Evolutionary conservation across 768 basidiomycete species (phyloP).

Genomic region (Guyanaporus albipodus): DNA sequence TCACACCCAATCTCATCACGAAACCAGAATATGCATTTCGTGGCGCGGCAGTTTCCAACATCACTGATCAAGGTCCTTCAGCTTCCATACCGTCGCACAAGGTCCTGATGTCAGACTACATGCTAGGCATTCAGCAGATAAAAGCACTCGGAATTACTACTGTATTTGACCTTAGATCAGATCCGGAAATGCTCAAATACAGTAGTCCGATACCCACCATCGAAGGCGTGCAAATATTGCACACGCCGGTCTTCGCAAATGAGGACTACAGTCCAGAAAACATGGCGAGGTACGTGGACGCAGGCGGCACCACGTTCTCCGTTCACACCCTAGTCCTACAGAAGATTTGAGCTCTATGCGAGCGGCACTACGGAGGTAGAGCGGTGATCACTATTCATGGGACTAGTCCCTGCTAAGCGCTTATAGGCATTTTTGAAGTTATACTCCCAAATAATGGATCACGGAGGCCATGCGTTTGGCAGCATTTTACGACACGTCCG

Average conservation of each 20-base stretch:
- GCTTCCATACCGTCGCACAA: background rate
- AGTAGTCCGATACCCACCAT: slow-evolving; percentile 60
- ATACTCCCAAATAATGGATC: slow-evolving; percentile 77
- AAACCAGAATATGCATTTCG: slow-evolving; percentile 59
- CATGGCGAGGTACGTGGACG: slow-evolving; percentile 73
- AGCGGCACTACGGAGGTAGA: slow-evolving; percentile 74
- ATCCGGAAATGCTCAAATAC: slow-evolving; percentile 76
- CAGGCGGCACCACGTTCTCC: background rate
- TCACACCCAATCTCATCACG: slow-evolving; percentile 48
- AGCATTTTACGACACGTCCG: slow-evolving; percentile 68
- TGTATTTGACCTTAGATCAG: slow-evolving; percentile 76
- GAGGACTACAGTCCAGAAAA: slow-evolving; percentile 82
- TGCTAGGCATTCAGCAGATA: slow-evolving; percentile 54
- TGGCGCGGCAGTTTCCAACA: slow-evolving; percentile 67
- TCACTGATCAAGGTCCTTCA: slow-evolving; percentile 62
- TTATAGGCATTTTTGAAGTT: slow-evolving; percentile 72
- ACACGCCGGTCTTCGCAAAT: slow-evolving; percentile 58
- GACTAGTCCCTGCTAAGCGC: background rate
- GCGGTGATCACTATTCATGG: background rate
- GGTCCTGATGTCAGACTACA: slow-evolving; percentile 2
- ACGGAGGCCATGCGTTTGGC: slow-evolving; percentile 67
- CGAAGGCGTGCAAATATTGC: slow-evolving; percentile 57
- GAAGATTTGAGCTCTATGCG: slow-evolving; percentile 59
- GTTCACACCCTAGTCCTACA: slow-evolving; percentile 15
- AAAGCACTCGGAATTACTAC: slow-evolving; percentile 58